Conservation (phyloP, 352 stramenopile species). For the Pythium phragmitis region DNA sequence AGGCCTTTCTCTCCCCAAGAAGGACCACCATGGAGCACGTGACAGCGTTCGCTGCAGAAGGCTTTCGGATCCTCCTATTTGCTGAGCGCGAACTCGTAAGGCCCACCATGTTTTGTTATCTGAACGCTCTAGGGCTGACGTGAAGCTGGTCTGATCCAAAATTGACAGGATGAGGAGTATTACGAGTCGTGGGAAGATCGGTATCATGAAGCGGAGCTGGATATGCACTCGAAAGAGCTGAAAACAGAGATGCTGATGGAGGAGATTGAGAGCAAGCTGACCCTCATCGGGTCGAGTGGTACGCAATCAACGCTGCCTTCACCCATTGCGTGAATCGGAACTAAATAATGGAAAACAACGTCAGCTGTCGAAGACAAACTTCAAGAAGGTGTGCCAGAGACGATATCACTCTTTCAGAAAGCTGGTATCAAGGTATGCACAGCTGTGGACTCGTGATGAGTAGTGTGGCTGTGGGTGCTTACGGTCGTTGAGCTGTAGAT, state of each 20-base stretch:
- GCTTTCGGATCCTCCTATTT: conserved; percentile 85
- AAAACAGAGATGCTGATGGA: conserved; percentile 57
- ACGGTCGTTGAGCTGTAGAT: conserved; percentile 43
- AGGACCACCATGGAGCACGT: conserved; percentile 70
- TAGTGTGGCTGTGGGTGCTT: not conserved
- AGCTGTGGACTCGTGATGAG: not conserved
- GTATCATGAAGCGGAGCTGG: conserved; percentile 69
- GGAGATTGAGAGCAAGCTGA: conserved; percentile 84
- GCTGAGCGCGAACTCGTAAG: conserved; percentile 67
- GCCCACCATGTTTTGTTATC: not conserved
- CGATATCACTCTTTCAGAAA: conserved; percentile 87
- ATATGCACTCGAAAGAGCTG: conserved; percentile 64
- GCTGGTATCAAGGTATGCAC: conserved; percentile 94
- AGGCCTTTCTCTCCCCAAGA: conserved; percentile 54
- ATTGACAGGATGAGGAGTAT: conserved; percentile 54
- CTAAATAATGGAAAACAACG: not conserved
- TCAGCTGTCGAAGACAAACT: conserved; percentile 97
- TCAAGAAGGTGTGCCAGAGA: conserved; percentile 95
- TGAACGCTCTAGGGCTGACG: not conserved
- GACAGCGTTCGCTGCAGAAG: conserved; percentile 79
- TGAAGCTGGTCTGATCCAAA: not conserved
- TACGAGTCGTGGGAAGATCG: conserved; percentile 66
- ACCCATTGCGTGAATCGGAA: not conserved
- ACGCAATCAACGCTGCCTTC: conserved; percentile 5
- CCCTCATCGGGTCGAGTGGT: conserved; percentile 85